These are phyloP conservation scores for Cryphonectria naterciae DNA, from an alignment of 2,329 filamentous ascomycete species.

Conservation along the genomic window DNA sequence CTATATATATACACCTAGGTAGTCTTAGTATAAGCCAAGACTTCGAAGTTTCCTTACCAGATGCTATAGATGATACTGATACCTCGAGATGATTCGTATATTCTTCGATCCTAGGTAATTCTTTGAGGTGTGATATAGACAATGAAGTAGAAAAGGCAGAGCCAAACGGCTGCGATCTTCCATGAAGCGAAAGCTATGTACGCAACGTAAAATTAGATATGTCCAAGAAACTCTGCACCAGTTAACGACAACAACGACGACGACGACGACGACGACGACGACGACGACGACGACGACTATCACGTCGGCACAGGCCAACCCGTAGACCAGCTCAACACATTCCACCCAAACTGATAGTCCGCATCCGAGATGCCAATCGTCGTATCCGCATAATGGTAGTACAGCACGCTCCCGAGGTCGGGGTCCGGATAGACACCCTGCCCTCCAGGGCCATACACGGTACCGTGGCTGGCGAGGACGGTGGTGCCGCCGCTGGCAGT, in stretches of 20 bases:
- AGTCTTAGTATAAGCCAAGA: too few relatives aligned
- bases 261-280: too few relatives aligned
- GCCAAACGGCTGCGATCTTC: background rate
- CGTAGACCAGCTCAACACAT: conserved; percentile 45
- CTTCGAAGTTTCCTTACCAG: too few relatives aligned
- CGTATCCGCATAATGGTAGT: conserved; percentile 66
- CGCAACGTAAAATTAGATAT: background rate
- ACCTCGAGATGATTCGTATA: too few relatives aligned
- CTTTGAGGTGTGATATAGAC: too few relatives aligned
- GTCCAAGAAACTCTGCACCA: background rate
- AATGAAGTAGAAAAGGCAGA: background rate
- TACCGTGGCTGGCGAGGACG: conserved; percentile 60
- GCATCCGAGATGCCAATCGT: conserved; percentile 55
- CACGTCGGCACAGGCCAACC: conserved; percentile 45
- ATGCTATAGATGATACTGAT: too few relatives aligned
- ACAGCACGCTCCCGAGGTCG: conserved; percentile 54
- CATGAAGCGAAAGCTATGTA: background rate
- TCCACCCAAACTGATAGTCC: conserved; percentile 52
- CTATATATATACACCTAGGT: too few relatives aligned
- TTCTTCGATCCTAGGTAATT: too few relatives aligned
- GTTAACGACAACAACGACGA: background rate
- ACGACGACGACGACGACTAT: background rate
- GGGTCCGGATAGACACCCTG: conserved; percentile 61
- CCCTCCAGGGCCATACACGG: conserved; percentile 65
- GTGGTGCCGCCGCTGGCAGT: conserved; percentile 60